Conservation (phyloP, 495 filamentous ascomycete species). For the Podospora pseudoanserina region DNA sequence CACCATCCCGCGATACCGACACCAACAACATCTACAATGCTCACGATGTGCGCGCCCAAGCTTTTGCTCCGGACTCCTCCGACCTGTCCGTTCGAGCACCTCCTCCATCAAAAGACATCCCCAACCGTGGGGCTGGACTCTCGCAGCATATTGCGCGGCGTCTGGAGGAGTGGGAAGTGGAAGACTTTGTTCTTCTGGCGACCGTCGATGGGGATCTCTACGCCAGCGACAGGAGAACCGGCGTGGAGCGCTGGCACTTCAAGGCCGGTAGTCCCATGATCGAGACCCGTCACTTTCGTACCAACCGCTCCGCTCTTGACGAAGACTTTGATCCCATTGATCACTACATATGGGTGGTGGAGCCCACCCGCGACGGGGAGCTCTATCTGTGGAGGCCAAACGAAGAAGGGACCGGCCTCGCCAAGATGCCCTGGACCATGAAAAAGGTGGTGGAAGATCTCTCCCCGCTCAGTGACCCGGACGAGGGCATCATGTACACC, state of each 20-base stretch:
- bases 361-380: constrained; percentile 81
- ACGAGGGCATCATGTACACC: constrained; percentile 67
- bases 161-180: constrained; percentile 97
- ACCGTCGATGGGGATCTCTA: constrained; percentile 96
- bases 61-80: constrained; percentile 85
- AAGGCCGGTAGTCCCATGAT: constrained; percentile 82
- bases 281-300: constrained; percentile 77
- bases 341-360: constrained; percentile 93
- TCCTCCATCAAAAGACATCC: constrained; percentile 61
- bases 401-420: constrained; percentile 63
- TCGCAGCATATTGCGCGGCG: constrained; percentile 83
- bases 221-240: constrained; percentile 85
- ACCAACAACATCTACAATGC: constrained; percentile 39
- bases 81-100: constrained; percentile 81
- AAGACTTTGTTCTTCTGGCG: constrained; percentile 99
- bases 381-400: constrained; percentile 83
- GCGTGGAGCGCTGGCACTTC: constrained; percentile 76
- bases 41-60: constrained; percentile 88
- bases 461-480: constrained; percentile 63
- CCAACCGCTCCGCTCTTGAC: constrained; percentile 60
- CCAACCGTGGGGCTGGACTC: constrained; percentile 57
- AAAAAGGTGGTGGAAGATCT: constrained; percentile 72
- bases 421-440: constrained; percentile 79
- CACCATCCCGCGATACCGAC: constrained; percentile 17
- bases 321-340: constrained; percentile 62